Base-by-base conservation (phyloP, 1,284 basidiomycete species). In the Sporisorium iseilematis-ciliati region DNA sequence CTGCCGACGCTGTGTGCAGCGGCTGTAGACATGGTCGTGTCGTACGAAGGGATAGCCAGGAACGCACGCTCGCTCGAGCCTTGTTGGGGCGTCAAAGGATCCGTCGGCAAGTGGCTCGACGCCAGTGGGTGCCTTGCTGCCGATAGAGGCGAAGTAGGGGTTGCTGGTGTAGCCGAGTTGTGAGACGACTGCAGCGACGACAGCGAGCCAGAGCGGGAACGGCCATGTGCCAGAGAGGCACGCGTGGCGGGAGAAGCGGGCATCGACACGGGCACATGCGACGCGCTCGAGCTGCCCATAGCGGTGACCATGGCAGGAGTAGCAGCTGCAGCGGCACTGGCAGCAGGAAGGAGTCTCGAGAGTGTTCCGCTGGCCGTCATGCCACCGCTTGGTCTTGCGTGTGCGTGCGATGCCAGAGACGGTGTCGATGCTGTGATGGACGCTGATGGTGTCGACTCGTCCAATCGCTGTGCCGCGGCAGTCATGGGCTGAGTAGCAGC, bases 151-250 rank as follows among this genome's bases (percentile, higher is more conserved):
- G 64, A 75, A 7, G 54, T 49, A 0, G 72, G 66, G 21, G 67
- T 65, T 7, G 59, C 53, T 3, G 67, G 35, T 38, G 56, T 58
- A 12, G 57, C 38, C 5, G 72, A 61, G 33, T 52, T 55, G 55
- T 54, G 53, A n/a, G n/a, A 56, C 8, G 77, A 78, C 2, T 65
- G 57, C 43, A 66, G 33, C 23, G 77, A 78, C 18, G 77, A 78
- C 21, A 76, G 11, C 16, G 77, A 78, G 4, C 69, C 77, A 11
- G 77, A 78, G 10, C 77, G 72, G 18, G 75, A 68, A 14, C 77
- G 68, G 5, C 58, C 54, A 3, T 50, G 54, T 14, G 67, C 62
- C 21, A 61, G 69, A 23, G 56, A 51, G 1, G 57, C 65, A 23
- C 69, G 70, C 20, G 68, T 63, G 25, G 68, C 68, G 14, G 62